phyloP scores from a whole-genome alignment of 2,329 filamentous ascomycete genomes.

The Chrysoporthe cubensis region DNA sequence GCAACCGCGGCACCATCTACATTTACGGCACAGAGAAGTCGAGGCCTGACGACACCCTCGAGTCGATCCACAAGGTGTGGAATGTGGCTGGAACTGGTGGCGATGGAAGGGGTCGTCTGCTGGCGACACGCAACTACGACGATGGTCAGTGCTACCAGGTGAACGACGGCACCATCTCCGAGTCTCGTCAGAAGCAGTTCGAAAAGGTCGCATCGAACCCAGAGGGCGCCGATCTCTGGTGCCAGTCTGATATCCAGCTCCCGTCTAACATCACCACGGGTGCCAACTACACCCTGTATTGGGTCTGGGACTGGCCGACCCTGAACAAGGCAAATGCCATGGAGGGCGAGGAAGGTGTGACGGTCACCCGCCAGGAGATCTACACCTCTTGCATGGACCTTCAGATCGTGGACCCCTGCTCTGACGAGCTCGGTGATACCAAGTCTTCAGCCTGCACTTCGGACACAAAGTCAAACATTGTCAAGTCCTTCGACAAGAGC shows the following conservation, averaged over 20 bases:
- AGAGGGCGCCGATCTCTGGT: slow-evolving; percentile 67
- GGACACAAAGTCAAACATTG: slow-evolving; percentile 31
- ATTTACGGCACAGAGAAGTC: slow-evolving; percentile 73
- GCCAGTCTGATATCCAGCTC: slow-evolving; percentile 80
- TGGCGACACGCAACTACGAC: slow-evolving; percentile 81
- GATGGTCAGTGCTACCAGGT: slow-evolving; percentile 89
- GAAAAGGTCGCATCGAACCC: slow-evolving; percentile 53
- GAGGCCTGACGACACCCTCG: slow-evolving; percentile 46
- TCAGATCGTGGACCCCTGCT: slow-evolving; percentile 37
- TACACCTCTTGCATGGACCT: slow-evolving; percentile 51
- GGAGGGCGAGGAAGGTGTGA: slow-evolving; percentile 39
- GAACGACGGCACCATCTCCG: slow-evolving; percentile 63
- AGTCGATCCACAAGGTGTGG: slow-evolving; percentile 73
- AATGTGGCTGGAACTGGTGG: slow-evolving; percentile 79
- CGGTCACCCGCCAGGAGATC: slow-evolving; percentile 39
- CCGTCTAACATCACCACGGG: slow-evolving; percentile 67
- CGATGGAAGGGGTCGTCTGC: slow-evolving; percentile 73
- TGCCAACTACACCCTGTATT: slow-evolving; percentile 80
- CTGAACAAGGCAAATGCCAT: slow-evolving; percentile 43
- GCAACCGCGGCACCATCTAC: slow-evolving; percentile 72
- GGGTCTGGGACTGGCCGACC: slow-evolving; percentile 94
- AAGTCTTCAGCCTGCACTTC: slow-evolving; percentile 42
- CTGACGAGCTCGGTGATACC: slow-evolving; percentile 43
- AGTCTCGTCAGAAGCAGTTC: slow-evolving; percentile 60
- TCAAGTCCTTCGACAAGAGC: slow-evolving; percentile 39